phyloP scores from a whole-genome alignment of 306 rosid species.

The Cyamopsis tetragonoloba region DNA sequence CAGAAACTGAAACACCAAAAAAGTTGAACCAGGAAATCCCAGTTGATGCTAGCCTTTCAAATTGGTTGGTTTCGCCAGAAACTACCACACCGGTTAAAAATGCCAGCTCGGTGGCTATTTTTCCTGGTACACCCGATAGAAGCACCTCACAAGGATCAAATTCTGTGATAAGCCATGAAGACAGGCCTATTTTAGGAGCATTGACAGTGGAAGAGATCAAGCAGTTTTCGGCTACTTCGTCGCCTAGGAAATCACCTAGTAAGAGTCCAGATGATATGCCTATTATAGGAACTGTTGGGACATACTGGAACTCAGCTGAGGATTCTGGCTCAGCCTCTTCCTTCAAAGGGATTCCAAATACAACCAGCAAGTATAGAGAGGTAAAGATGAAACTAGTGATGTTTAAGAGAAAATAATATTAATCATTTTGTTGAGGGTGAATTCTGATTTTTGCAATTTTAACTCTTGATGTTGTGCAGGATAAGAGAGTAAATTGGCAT shows the following conservation, averaged over 20 bases:
- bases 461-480: slow-evolving; percentile 51
- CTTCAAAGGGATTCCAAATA: slow-evolving; percentile 80
- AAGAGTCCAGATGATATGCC: slow-evolving; percentile 71
- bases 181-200: slow-evolving; percentile 89
- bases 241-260: slow-evolving; percentile 71
- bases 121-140: slow-evolving; percentile 40
- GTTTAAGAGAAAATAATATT: slow-evolving; percentile 12
- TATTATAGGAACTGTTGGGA: slow-evolving; percentile 78
- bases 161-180: slow-evolving; percentile 60
- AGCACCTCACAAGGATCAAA: slow-evolving; percentile 52
- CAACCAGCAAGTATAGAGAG: slow-evolving; percentile 89
- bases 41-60: slow-evolving; percentile 90
- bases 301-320: slow-evolving; percentile 55
- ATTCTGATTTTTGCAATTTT: slow-evolving; percentile 45
- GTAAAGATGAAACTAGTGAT: slow-evolving; percentile 51
- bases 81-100: slow-evolving; percentile 39
- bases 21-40: slow-evolving; percentile 48
- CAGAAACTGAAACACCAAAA: slow-evolving; percentile 37
- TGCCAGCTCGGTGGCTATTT: slow-evolving; percentile 17
- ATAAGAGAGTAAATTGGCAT: slow-evolving; percentile 76
- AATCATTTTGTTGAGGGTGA: slow-evolving; percentile 17
- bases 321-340: slow-evolving; percentile 50
- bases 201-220: slow-evolving; percentile 75
- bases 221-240: slow-evolving; percentile 60
- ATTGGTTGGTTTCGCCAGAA: slow-evolving; percentile 72